Evolutionary conservation across 148 eudicot species (phyloP), one percentile per base, ranked within the genome.

Genomic region (Simmondsia chinensis): DNA sequence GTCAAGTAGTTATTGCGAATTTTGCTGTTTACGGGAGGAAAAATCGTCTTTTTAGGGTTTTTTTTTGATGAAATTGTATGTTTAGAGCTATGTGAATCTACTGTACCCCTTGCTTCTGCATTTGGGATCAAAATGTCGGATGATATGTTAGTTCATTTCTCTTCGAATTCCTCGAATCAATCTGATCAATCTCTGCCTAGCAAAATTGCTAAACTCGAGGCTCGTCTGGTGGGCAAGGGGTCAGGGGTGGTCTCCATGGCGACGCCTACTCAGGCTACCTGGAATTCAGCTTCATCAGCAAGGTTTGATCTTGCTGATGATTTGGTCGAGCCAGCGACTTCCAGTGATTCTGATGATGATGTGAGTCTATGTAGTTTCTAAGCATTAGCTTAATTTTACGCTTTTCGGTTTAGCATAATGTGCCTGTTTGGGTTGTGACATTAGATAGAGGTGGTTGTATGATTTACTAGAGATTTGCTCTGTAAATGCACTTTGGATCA

Each of bases 191-290:
- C 95, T 9, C 52, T 74, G 66, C 83, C 84, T 14, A 66, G 70
- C 1, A 93, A 85, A 64, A 74, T 86, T 15, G 99, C 99, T 0
- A 82, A 82, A 52, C 96, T 93, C 6, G 96, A 86, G 65, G 99
- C 99, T 26, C 79, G 99, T n/a, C 64, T 93, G 75, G 82, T 69
- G 11, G 91, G 96, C 9, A 93, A 86, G 68, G 72, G 77, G 4
- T 56, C 61, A 8, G 44, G 68, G 7, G 46, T 64, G 26, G 54
- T 56, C 15, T 56, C 91, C 10, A 36, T 69, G 31, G 58, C 66
- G 21, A 48, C 65, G 9, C 57, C 67, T 9, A 43, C 83, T 20
- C 83, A 60, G 65, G 47, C 71, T 21, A 43, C 57, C 20, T 62
- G 71, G 66, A 46, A 66, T 22, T 52, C 68, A 44, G 46, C 52